Conservation (phyloP, 192 early-diverging fungal species). For the Helicostylum pulchrum region DNA sequence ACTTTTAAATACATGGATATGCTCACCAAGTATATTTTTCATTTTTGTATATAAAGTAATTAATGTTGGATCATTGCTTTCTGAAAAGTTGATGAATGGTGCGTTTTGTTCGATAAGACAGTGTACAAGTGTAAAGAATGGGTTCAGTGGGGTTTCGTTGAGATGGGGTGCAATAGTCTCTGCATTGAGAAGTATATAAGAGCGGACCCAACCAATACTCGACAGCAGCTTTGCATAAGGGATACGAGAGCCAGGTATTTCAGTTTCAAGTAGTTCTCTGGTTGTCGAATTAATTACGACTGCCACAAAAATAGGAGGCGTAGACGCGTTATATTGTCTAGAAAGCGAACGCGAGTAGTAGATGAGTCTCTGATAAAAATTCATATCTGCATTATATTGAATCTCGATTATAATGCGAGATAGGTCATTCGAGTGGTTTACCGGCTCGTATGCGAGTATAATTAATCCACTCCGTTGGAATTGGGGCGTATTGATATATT, state of each 20-base stretch:
- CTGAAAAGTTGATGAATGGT: background rate
- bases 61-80: conserved; percentile 7
- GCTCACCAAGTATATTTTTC: conserved; percentile 11
- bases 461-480: background rate
- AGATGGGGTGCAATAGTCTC: conserved; percentile 12
- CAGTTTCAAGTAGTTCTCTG: conserved; percentile 8
- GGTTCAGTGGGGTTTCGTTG: conserved; percentile 7
- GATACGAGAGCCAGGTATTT: conserved; percentile 8
- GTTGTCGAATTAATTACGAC: conserved; percentile 7
- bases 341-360: too few species aligned
- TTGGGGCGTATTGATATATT: background rate
- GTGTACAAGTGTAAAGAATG: conserved; percentile 10
- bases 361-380: too few species aligned
- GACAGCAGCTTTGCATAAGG: conserved; percentile 8
- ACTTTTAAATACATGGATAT: conserved; percentile 11
- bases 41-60: conserved; percentile 9
- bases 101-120: conserved; percentile 3
- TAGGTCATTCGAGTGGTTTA: background rate
- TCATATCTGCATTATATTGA: background rate
- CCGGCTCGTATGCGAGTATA: background rate
- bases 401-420: conserved; percentile 1
- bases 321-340: background rate
- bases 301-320: background rate
- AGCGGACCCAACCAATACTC: conserved; percentile 10
- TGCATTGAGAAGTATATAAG: background rate